Evolutionary conservation across 2,329 filamentous ascomycete genomes (phyloP), one percentile per base, ranked within the genome.

Genomic region (Penicillium sp.): DNA sequence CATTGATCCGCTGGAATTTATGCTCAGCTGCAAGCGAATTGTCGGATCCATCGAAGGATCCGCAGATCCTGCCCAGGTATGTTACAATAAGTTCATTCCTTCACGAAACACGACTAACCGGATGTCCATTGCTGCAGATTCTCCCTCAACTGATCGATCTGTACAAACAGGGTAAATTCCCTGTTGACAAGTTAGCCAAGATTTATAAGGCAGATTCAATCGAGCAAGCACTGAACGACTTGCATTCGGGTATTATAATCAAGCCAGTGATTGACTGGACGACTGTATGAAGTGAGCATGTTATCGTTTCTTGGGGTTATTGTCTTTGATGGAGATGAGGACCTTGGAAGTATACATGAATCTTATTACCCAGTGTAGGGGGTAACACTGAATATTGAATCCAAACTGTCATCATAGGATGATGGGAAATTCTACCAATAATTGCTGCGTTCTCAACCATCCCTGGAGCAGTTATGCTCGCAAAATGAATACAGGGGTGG

Each of bases 1-100:
- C 1, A 60, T 71, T 23, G 61, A 73, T 35, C 60, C 69, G 33
- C 33, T 37, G 7, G 33, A 37, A 8, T 4, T 37, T 4, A 18
- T 37, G 33, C 0, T 18, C n/a, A 37, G 5, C n/a, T 37, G 33
- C 8, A 37, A 37, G 33, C 33, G 33, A 18, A 18, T 37, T n/a
- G n/a, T 37, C n/a, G 33, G 33, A 18, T n/a, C 33, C 7, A 18
- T 37, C 9, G 33, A 37, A 18, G 33, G 33, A 9, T 37, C 15
- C 5, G 15, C 33, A 9, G 12, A 37, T 18, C 33, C 33, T n/a
- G n/a, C 15, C 7, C 15, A 37, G 33, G 33, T 37, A 37, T 8
- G 2, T 18, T 8, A 4, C 1, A 8, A 1, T 3, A 9, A 3
- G 2, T 18, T 35, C 12, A 31, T 3, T 15, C 2, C 12, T 8